These are phyloP conservation scores for Oryza punctata DNA, from an alignment of 176 grass and related monocot species.

Conservation along the genomic window DNA sequence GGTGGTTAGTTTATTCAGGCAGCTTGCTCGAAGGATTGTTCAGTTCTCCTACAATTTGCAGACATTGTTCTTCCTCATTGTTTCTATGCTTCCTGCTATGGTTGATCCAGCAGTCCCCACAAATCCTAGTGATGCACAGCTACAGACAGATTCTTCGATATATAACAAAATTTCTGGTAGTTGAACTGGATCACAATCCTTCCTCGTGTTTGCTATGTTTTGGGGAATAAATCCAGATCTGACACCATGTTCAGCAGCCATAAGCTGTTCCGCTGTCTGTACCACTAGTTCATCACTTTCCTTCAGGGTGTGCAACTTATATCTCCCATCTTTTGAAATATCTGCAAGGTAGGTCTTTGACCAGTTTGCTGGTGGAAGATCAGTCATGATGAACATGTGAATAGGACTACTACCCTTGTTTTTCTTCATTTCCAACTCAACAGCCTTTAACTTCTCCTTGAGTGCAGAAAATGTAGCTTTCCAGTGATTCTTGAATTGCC, in stretches of 20 bases:
- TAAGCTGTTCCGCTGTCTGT: slow-evolving; percentile 62
- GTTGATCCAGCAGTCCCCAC: slow-evolving; percentile 93
- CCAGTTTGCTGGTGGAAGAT: slow-evolving; percentile 78
- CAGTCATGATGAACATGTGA: slow-evolving; percentile 94
- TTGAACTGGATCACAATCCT: slow-evolving; percentile 54
- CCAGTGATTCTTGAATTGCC: slow-evolving; percentile 99
- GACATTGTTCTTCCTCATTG: slow-evolving; percentile 74
- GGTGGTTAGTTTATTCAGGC: slow-evolving; percentile 8
- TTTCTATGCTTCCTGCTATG: slow-evolving; percentile 78
- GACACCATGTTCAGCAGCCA: slow-evolving; percentile 79
- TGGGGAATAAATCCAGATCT: slow-evolving; percentile 74
- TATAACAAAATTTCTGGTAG: slow-evolving; percentile 83
- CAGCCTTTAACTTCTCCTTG: slow-evolving; percentile 69
- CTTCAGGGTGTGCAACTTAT: slow-evolving; percentile 63
- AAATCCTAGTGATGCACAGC: slow-evolving; percentile 94
- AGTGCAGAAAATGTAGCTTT: slow-evolving; percentile 85
- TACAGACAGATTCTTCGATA: slow-evolving; percentile 82
- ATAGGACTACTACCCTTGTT: slow-evolving; percentile 42
- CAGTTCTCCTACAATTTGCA: slow-evolving; percentile 58
- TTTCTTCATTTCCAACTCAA: slow-evolving; percentile 44
- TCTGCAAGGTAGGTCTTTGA: slow-evolving; percentile 75
- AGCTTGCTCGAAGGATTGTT: neutral
- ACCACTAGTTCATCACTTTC: slow-evolving; percentile 74
- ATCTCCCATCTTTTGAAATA: slow-evolving; percentile 62
- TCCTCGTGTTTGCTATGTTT: slow-evolving; percentile 27